phyloP scores from a whole-genome alignment of 805 yeast genomes.

The Candida ulmi region DNA sequence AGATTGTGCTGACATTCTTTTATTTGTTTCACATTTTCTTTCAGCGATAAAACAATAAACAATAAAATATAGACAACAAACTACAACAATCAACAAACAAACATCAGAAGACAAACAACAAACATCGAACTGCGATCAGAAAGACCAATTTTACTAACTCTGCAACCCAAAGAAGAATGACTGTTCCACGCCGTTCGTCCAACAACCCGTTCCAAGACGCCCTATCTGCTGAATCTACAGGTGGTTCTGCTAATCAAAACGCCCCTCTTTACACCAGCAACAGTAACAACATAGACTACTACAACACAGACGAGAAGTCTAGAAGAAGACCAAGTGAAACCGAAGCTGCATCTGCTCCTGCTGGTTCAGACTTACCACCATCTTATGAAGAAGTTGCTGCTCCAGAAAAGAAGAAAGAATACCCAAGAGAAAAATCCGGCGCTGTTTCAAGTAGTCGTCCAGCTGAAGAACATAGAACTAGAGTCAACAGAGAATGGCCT shows the following conservation, averaged over 20 bases:
- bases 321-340: conserved; percentile 16
- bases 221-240: conserved; percentile 32
- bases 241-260: conserved; percentile 22
- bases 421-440: conserved; percentile 47
- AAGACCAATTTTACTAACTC: too few relatives aligned
- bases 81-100: background rate
- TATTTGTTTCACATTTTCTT: too few relatives aligned
- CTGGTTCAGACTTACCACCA: conserved; percentile 48
- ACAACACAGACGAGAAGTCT: conserved; percentile 22
- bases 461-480: conserved; percentile 8
- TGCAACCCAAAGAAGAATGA: conserved; percentile 17
- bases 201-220: conserved; percentile 54
- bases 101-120: too few relatives aligned
- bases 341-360: too few relatives aligned
- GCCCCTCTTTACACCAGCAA: conserved; percentile 30
- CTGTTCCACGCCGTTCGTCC: conserved; percentile 21
- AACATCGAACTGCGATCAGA: too few relatives aligned
- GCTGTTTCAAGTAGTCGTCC: conserved; percentile 20
- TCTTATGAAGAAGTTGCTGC: conserved; percentile 68
- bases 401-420: conserved; percentile 35
- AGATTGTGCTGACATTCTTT: too few relatives aligned
- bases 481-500: conserved; percentile 4
- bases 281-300: conserved; percentile 26
- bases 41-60: too few relatives aligned
- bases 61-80: too few relatives aligned